Base-by-base conservation (phyloP, 169 alveolate genomes). In the Cardiosporidium cionae region DNA sequence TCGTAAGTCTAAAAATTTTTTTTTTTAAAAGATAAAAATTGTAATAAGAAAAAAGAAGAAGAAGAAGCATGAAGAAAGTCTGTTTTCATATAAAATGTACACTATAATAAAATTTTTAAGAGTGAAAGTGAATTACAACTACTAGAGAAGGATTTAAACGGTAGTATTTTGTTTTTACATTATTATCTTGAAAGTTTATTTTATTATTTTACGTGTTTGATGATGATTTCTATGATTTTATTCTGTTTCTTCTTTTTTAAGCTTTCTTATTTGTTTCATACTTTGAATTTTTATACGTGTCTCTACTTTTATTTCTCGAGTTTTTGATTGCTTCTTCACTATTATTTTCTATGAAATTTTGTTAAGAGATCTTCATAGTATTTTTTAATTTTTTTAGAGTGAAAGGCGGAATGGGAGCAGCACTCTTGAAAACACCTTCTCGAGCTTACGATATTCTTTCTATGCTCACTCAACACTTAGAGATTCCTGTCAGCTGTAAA, bases 361-460 rank as follows among this genome's bases (percentile, higher is more conserved):
- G 7, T 9, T 9, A 4, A 7, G 25, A 4, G 23, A 25, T 33
- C 28, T 58, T 58, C 7, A 7, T 58, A 4, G 37, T 58, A 4
- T 9, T 9, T 9, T 58, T 58, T 33, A 4, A 7, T 58, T 32
- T 29, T 34, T 34, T 32, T 32, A 75, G 81, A 52, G 68, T 68
- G 6, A 77, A 77, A 36, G 83, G 78, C 25, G 83, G 83, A 34
- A 77, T 77, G 83, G 83, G 83, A 7, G 83, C 83, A 9, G 83
- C 83, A 29, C 34, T 77, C 70, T 66, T 77, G 32, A 74, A 70
- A 35, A 70, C 83, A 3, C 83, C 83, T 3, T 71, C 52, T 36
- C 27, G 70, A 34, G 74, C 83, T 28, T 65, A 65, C 52, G 83
- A 77, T 44, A 77, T 77, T 32, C 37, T 77, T 70, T 70, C 70